Base-by-base conservation (phyloP, 106 monocot genomes). In the Cymbidium sinense region DNA sequence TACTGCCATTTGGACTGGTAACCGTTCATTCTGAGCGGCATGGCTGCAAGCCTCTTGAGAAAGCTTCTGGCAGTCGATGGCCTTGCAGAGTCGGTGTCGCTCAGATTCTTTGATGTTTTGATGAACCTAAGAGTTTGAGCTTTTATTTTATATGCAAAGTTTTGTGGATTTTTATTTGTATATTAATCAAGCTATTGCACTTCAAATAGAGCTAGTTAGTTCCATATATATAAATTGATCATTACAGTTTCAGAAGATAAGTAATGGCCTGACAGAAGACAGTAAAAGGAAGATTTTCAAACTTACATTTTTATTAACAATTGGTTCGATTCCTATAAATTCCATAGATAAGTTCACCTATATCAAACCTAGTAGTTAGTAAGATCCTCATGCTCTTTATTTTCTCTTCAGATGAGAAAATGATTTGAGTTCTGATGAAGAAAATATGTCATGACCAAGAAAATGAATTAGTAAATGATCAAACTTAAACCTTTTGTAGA, bases 1-100 rank as follows among this genome's bases (percentile, higher is more conserved):
- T 0, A 94, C 94, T 19, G 96, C 94, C 96, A 90, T 94, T 44
- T 94, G 94, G 78, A 96, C 88, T 0, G 96, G 93, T 4, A 94
- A 81, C 8, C 96, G 81, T 30, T 96, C 94, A 64, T 96, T 94
- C 81, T 96, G 96, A 9, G 91, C 96, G 9, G 96, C 96, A 64
- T 94, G 96, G 76, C 91, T 94, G 82, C 96, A 91, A 1, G 90
- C 96, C 52, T 96, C 94, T 75, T 89, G 91, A 2, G 96, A 90
- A 9, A 96, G 85, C 64, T 90, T 94, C 73, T 91, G 89, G 81
- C 94, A 90, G 75, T 94, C 88, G 28, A 96, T 94, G 21, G 89
- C 85, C 58, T 96, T 96, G 88, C 96, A 96, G 13, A 96, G 88
- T 2, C 96, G 76, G 82, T 90, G 94, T 11, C 91, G 81, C 43